Evolutionary conservation across 179 eudicot genomes (phyloP).

Genomic region (Patellifolia procumbens): DNA sequence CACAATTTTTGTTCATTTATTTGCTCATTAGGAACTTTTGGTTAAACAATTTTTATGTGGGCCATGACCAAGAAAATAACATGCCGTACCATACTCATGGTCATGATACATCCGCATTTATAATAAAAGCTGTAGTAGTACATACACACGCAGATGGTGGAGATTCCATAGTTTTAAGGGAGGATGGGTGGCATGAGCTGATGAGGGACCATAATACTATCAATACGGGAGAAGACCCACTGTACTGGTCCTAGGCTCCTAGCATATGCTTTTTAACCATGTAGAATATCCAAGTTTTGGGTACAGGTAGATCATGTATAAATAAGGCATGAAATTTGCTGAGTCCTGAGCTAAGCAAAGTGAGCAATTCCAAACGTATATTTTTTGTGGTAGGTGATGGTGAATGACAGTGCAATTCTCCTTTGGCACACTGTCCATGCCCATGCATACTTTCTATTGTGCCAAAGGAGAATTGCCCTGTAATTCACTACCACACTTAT

Average conservation of each 20-base stretch:
- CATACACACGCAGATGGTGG: neutral
- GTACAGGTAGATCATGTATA: slow-evolving; percentile 1
- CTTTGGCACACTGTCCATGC: slow-evolving; percentile 40
- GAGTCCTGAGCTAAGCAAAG: neutral
- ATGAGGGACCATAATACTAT: slow-evolving; percentile 22
- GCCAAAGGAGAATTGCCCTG: slow-evolving; percentile 62
- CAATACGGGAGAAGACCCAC: neutral
- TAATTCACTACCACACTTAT: slow-evolving; percentile 24
- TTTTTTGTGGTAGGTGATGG: slow-evolving; percentile 8
- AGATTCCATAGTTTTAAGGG: neutral
- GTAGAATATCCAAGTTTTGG: slow-evolving; percentile 5
- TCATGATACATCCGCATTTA: too few relatives aligned
- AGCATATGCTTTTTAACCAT: slow-evolving; percentile 20
- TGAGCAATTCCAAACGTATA: neutral
- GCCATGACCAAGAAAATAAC: too few relatives aligned
- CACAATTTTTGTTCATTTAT: too few relatives aligned
- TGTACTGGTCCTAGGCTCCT: neutral
- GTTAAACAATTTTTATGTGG: too few relatives aligned
- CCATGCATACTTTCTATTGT: slow-evolving; percentile 26
- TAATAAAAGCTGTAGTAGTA: too few relatives aligned
- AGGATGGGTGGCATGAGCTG: neutral
- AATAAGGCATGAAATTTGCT: neutral
- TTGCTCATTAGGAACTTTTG: too few relatives aligned
- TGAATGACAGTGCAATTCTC: slow-evolving; percentile 50
- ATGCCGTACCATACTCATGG: too few relatives aligned